A percentile compares a stretch with the other conserved stretches of the same genome.
Evolutionary conservation across 495 filamentous ascomycete genomes (phyloP).

Genomic region (Talaromyces borbonicus): DNA sequence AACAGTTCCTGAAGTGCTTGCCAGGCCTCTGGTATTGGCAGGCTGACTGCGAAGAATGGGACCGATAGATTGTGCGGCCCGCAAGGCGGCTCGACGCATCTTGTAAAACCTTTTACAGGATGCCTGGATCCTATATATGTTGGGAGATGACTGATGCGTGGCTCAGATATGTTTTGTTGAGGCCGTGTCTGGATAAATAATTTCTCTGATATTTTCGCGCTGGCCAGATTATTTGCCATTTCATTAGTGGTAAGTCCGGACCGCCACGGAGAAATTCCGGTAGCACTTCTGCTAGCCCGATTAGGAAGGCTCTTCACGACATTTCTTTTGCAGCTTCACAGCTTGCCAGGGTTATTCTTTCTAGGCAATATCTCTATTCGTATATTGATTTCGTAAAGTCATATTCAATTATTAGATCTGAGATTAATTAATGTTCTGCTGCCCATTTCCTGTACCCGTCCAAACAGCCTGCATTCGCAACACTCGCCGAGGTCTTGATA

Average conservation of each 20-base stretch:
- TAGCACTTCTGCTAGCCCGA: not conserved
- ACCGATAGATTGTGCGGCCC: slow-evolving; percentile 35
- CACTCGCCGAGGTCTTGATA: slow-evolving; percentile 76
- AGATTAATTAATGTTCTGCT: slow-evolving; percentile 19
- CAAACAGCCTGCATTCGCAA: slow-evolving; percentile 74
- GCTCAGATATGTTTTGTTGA: not conserved
- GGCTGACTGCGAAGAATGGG: slow-evolving; percentile 30
- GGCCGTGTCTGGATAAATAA: no score
- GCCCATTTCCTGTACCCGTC: slow-evolving; percentile 79
- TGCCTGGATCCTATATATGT: not conserved
- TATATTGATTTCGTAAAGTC: not conserved
- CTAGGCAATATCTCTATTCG: no score
- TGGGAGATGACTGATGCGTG: not conserved
- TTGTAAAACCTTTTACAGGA: not conserved
- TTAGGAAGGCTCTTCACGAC: not conserved
- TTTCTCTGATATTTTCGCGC: not conserved
- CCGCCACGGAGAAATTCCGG: not conserved
- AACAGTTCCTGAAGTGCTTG: slow-evolving; percentile 26
- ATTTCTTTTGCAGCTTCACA: no score
- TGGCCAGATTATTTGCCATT: not conserved
- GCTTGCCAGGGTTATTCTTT: no score
- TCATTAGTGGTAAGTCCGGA: not conserved
- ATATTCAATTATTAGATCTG: no score
- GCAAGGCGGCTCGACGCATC: slow-evolving; percentile 39
- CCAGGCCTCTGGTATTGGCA: slow-evolving; percentile 31